phyloP scores from a whole-genome alignment of 2,329 filamentous ascomycete species.

The Nannizziopsis arthrosporioides region DNA sequence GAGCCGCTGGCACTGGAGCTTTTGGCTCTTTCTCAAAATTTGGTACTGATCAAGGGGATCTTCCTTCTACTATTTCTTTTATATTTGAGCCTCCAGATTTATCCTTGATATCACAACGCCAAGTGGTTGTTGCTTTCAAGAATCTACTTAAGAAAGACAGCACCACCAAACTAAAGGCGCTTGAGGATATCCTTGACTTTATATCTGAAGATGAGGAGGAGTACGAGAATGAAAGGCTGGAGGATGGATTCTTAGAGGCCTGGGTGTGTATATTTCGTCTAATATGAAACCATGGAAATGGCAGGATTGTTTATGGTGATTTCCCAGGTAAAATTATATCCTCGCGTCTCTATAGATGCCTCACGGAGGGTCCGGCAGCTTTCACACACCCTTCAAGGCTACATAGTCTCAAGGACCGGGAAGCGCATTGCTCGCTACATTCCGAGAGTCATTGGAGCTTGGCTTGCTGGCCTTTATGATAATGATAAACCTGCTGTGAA shows the following conservation, averaged over 20 bases:
- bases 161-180: slow-evolving; percentile 77
- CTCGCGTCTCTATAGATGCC: slow-evolving; percentile 80
- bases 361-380: slow-evolving; percentile 78
- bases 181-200: slow-evolving; percentile 69
- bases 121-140: slow-evolving; percentile 81
- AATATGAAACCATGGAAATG: slow-evolving; percentile 24
- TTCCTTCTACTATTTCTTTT: slow-evolving; percentile 64
- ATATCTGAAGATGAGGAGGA: slow-evolving; percentile 43
- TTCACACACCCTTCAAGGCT: slow-evolving; percentile 62
- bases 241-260: slow-evolving; percentile 73
- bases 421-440: slow-evolving; percentile 76
- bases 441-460: slow-evolving; percentile 68
- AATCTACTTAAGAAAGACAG: slow-evolving; percentile 86
- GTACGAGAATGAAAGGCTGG: slow-evolving; percentile 47
- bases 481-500: slow-evolving; percentile 64
- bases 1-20: slow-evolving; percentile 36
- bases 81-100: slow-evolving; percentile 76
- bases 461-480: slow-evolving; percentile 83
- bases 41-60: slow-evolving; percentile 31
- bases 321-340: slow-evolving; percentile 66
- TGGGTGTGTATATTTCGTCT: slow-evolving; percentile 52
- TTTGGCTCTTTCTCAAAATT: slow-evolving; percentile 32
- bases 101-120: slow-evolving; percentile 61
- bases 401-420: slow-evolving; percentile 47
- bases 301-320: slow-evolving; percentile 27